Base-by-base conservation (phyloP, 208 protist species). In the Leishmania gerbilli region DNA sequence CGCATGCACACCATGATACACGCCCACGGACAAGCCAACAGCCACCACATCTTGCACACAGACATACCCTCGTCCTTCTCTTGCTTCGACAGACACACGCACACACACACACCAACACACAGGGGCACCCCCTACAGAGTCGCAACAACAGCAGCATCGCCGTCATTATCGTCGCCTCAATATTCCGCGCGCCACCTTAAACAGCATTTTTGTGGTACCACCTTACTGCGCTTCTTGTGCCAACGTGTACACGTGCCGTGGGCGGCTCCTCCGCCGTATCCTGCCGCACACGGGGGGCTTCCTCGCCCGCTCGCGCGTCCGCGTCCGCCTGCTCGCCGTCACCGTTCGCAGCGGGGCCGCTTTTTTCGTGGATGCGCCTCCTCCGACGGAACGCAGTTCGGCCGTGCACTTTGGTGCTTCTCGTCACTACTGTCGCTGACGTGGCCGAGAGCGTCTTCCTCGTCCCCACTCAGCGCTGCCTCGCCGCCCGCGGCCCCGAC, bases 391-490 rank as follows among this genome's bases (percentile, higher is more conserved):
- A 51, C 47, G 5, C 6, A 34, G 27, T 8, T 31, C 1, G 40
- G 24, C 24, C 7, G 27, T n/a, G 45, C 40, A 55, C 69, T 27
- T 47, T 7, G 42, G 45, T 53, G 69, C 69, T 74, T 53, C 24
- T 74, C 45, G 40, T 71, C 65, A 45, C 45, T 17, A 19, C n/a
- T 37, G 42, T 55, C 69, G 27, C 45, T 31, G 11, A 17, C 69
- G 42, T 55, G 69, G 11, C 27, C 42, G 11, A 64, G 51, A 9
- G 34, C 51, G 17, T 76, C 72, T n/a, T 45, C 72, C 51, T 45
- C 72, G 72, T 19, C 72, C 13, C 72, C 72, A 13, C 42, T 56
- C n/a, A 76, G 31, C 31, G 51, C 72, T 64, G 53, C 72, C 34
- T 53, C 69, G 37, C 42, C 69, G 31, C 45, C 45, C 3, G 69